Evolutionary conservation across 2,329 filamentous ascomycete genomes (phyloP), one percentile per base, ranked within the genome.

Genomic region (Cercospora citrullina): DNA sequence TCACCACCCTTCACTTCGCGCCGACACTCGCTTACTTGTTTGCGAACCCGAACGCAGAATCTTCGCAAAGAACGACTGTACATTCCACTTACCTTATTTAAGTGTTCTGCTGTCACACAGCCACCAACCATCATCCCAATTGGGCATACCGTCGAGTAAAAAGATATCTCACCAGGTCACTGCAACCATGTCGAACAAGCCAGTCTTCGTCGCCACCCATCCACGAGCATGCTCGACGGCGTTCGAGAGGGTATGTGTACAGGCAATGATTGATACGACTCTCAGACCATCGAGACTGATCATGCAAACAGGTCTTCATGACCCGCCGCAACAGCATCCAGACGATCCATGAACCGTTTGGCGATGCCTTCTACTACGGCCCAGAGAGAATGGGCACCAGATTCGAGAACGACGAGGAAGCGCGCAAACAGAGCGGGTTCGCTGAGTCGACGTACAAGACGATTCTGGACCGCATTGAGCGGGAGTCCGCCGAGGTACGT

Each of bases 221-320:
- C 95, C 95, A 39, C 87, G 95, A 81, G 93, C 94, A 72, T 97
- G 94, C 84, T 97, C 94, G 66, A 98, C 95, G 60, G 95, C 95
- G 31, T 99, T 98, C 83, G 95, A 99, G 84, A 87, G 94, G 81
- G 94, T 96, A 85, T 77, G 86, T 82, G 57, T 39, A 42, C 26
- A 18, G 1, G 55, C 36, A 16, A 45, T 23, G 5, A n/a, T 4
- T 28, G 36, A 16, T 33, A 63, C 39, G 62, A 63, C 23, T 57
- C 60, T 63, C 42, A 59, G 48, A 58, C 26, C 21, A 30, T 58
- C 28, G 33, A 30, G 60, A 69, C 65, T 68, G 48, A 68, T 66
- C 31, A 65, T 72, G 31, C 23, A n/a, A 14, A 48, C 73, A 95
- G 92, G 94, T 98, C 72, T 98, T 99, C 81, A 97, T 98, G 94